Evolutionary conservation across 1,284 basidiomycete species (phyloP), one percentile per base, ranked within the genome.

Genomic region (Marasmius tenuissimus): DNA sequence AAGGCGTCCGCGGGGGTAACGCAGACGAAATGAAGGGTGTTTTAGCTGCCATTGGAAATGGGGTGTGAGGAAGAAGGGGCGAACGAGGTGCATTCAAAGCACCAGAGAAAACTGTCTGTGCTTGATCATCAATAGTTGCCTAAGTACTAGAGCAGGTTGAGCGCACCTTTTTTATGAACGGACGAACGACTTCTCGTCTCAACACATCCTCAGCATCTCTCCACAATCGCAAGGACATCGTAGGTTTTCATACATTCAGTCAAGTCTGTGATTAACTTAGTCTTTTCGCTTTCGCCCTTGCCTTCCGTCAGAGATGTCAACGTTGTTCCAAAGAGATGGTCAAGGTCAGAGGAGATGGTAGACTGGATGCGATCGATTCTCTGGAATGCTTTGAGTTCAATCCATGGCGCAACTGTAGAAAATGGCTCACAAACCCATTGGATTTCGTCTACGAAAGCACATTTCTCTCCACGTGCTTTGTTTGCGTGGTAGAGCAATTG

Each of bases 401-500:
- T 65, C 49, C 63, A 42, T 64, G 62, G 58, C 40, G 66, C 60
- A 57, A 58, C 59, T 38, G 55, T 49, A 51, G n/a, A 38, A 59
- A 58, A 53, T 68, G 67, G 70, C 71, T 70, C 69, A 87, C 92
- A 79, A 74, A 96, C 95, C 84, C 91, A 92, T 80, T 93, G 87
- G 14, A 95, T 84, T 65, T 91, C 89, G 61, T 91, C 84, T 1
- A 96, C 86, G 68, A 94, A 94, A 9, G 81, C 82, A 71, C 93
- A 93, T 1, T 84, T 82, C 67, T 94, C 89, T 11, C 78, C 78
- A 10, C 85, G 81, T 16, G 95, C 93, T 72, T 97, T 96, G 16
- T 87, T 84, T 42, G 88, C 84, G 67, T 97, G 91, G 72, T 98
- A 98, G 39, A 94, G 80, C n/a, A 98, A 82, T 71, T 98, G 95